These are phyloP conservation scores for Xylaria sp. DNA, from an alignment of 2,329 filamentous ascomycete species.

Conservation along the genomic window DNA sequence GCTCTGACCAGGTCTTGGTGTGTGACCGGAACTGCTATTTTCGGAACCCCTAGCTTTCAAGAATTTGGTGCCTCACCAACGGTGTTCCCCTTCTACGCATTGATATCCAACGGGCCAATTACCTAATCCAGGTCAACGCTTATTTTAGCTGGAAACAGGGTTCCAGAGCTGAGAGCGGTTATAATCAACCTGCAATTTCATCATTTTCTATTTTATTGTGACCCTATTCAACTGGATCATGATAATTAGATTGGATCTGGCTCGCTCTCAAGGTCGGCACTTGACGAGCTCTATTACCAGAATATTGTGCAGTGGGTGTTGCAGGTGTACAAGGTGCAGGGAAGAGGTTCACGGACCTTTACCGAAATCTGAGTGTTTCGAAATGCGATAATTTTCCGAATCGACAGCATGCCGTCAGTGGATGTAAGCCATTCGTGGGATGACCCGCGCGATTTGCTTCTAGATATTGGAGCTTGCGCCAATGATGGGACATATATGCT, in stretches of 20 bases:
- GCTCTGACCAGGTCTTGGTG: background rate
- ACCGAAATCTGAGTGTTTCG: slow-evolving; percentile 30
- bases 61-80: background rate
- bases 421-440: background rate
- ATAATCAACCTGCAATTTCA: background rate
- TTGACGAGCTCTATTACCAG: background rate
- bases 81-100: background rate
- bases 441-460: background rate
- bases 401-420: background rate
- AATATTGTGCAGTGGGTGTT: slow-evolving; percentile 1
- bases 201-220: background rate
- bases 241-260: background rate
- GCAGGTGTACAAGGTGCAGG: slow-evolving; percentile 7
- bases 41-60: background rate
- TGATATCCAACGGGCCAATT: background rate
- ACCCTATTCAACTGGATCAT: background rate
- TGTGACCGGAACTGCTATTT: background rate
- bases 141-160: background rate
- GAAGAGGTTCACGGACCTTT: slow-evolving; percentile 11
- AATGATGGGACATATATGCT: background rate
- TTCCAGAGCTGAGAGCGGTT: background rate
- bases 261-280: background rate
- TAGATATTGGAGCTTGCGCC: background rate
- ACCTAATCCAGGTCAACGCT: background rate
- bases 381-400: slow-evolving; percentile 16